Evolutionary conservation across 208 protist genomes (phyloP), one percentile per base, ranked within the genome.

Genomic region (Crithidia thermophila): DNA sequence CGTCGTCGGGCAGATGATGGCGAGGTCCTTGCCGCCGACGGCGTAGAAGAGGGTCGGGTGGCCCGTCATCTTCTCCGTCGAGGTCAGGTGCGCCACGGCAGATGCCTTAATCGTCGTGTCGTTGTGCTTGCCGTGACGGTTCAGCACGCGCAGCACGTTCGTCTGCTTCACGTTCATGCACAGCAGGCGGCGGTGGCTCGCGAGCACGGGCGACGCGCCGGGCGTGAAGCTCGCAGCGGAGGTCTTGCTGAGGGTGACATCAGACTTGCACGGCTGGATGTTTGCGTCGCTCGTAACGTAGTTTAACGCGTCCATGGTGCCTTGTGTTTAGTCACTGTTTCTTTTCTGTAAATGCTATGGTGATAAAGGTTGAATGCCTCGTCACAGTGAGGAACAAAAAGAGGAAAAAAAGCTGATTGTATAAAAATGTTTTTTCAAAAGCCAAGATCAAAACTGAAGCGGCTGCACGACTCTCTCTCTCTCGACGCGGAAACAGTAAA

Each of bases 111-210:
- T 60, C 21, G 77, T 80, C 39, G 65, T 79, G 49, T 94, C 86
- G 23, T 70, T 76, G 59, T 85, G 81, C 55, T 86, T 91, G 27
- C 91, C 91, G 34, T 86, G 68, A 25, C 80, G 80, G 50, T 87
- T 87, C 50, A 96, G 72, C 16, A 96, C 62, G 16, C 88, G 87
- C 27, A 96, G 69, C 36, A 76, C 77, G 69, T 91, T 94, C n/a
- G 88, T 70, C 56, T 88, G 75, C 67, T 94, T 93, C 61, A 87
- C 79, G 31, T 83, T 92, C 79, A 91, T 90, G 77, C 88, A 94
- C 34, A 94, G 76, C 45, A 93, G 66, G 34, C 77, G 77, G 43
- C 85, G 80, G 67, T 91, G 81, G 9, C 79, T 84, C 43, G 87
- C 67, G 20, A 96, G 57, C 27, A 89, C 46, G 33, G 88, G 81